phyloP scores from a whole-genome alignment of 2,329 filamentous ascomycete genomes.

The Colletotrichum costaricense region DNA sequence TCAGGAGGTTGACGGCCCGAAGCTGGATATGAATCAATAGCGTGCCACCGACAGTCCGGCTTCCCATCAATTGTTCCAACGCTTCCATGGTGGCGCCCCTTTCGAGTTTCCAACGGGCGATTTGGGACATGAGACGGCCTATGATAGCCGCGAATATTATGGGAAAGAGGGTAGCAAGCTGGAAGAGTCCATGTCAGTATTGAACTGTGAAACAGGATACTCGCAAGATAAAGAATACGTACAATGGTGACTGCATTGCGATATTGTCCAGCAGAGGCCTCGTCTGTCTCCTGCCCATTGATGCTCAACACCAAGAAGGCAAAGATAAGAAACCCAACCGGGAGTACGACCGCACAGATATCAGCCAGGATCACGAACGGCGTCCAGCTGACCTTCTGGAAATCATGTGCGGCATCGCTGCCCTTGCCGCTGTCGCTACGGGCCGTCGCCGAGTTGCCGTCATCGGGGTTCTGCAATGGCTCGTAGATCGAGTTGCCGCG shows the following conservation, averaged over 20 bases:
- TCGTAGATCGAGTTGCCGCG: background rate
- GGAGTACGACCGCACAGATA: background rate
- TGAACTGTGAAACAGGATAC: background rate
- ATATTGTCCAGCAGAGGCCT: background rate
- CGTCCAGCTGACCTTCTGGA: background rate
- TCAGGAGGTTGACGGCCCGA: slow-evolving; percentile 41
- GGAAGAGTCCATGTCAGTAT: background rate
- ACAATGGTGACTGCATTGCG: background rate
- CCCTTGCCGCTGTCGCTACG: background rate
- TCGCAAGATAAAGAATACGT: background rate
- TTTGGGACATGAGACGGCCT: slow-evolving; percentile 41
- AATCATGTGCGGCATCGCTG: background rate
- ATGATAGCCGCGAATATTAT: slow-evolving; percentile 43
- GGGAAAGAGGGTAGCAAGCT: slow-evolving; percentile 41
- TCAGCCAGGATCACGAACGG: background rate
- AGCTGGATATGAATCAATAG: slow-evolving; percentile 41
- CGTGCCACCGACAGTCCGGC: slow-evolving; percentile 42
- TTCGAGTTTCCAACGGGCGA: slow-evolving; percentile 43
- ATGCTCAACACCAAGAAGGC: background rate
- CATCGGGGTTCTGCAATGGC: too few species aligned
- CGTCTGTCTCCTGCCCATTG: background rate
- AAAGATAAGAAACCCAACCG: background rate
- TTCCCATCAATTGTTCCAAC: slow-evolving; percentile 44
- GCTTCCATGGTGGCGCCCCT: slow-evolving; percentile 40
- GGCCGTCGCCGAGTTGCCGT: too few species aligned